phyloP scores from a whole-genome alignment of 208 protist species.

The Porcisia hertigi region DNA sequence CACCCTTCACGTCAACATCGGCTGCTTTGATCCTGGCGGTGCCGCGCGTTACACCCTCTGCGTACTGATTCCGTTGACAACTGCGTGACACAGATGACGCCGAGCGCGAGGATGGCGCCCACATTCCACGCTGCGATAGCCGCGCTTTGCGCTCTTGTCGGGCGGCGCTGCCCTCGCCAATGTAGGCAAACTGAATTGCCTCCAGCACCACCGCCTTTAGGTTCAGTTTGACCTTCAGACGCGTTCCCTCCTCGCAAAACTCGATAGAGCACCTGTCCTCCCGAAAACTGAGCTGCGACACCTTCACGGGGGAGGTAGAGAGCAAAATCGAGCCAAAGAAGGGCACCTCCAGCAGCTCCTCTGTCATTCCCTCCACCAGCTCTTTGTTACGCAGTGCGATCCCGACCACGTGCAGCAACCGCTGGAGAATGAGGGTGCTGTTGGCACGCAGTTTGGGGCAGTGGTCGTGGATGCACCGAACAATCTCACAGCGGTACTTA shows the following conservation, averaged over 20 bases:
- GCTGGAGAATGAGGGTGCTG: constrained; percentile 31
- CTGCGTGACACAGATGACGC: constrained; percentile 10
- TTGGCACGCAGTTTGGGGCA: constrained; percentile 37
- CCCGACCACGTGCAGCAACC: constrained; percentile 40
- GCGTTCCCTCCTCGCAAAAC: constrained; percentile 44
- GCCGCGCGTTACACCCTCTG: constrained; percentile 32
- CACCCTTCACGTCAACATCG: constrained; percentile 21
- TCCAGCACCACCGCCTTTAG: constrained; percentile 44
- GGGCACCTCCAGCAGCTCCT: constrained; percentile 44
- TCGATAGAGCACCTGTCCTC: constrained; percentile 31
- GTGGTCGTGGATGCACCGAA: constrained; percentile 40
- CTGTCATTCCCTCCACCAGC: constrained; percentile 30
- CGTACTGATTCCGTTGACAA: constrained; percentile 11
- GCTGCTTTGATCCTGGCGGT: constrained; percentile 22
- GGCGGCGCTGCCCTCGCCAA: constrained; percentile 41
- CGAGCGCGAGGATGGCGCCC: constrained; percentile 4
- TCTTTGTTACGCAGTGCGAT: constrained; percentile 31
- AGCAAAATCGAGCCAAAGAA: constrained; percentile 53
- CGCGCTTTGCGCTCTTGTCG: constrained; percentile 25
- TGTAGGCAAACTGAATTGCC: constrained; percentile 59
- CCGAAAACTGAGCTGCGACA: constrained; percentile 42
- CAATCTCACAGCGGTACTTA: constrained; percentile 40
- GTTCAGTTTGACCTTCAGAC: constrained; percentile 36
- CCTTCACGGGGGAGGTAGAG: constrained; percentile 40
- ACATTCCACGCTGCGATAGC: not conserved